A percentile compares a stretch with the other conserved stretches of the same genome.
These are phyloP conservation scores for Aspergillus alliaceus DNA, from an alignment of 2,329 filamentous ascomycete species.

Conservation along the genomic window DNA sequence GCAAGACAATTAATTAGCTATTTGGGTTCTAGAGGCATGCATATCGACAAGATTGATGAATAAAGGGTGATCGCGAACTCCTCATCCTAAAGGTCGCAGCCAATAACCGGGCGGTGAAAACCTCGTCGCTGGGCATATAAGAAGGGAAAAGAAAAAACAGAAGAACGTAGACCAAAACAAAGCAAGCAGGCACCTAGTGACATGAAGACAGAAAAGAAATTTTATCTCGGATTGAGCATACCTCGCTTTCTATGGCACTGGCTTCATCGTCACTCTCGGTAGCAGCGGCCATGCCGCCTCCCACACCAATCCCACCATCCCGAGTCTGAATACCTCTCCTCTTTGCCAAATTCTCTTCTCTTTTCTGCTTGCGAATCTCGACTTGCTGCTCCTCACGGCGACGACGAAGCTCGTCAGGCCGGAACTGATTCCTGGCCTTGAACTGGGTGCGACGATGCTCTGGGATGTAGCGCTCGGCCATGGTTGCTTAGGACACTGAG, in stretches of 20 bases:
- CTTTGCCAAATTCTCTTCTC: constrained; percentile 98
- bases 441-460: constrained; percentile 99
- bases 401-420: constrained; percentile 96
- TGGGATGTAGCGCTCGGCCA: constrained; percentile 99
- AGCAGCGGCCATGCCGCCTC: constrained; percentile 72
- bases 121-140: constrained; percentile 20
- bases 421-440: constrained; percentile 99
- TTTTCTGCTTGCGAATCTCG: constrained; percentile 97
- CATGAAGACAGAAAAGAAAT: constrained; percentile 21
- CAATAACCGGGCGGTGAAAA: constrained; percentile 38
- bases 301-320: constrained; percentile 60
- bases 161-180: neutral
- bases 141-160: constrained; percentile 2
- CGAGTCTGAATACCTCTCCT: constrained; percentile 86
- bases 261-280: constrained; percentile 98
- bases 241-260: constrained; percentile 92
- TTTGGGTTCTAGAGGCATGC: constrained; percentile 1
- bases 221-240: constrained; percentile 50
- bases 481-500: constrained; percentile 50
- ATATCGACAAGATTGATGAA: neutral
- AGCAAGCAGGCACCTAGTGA: neutral
- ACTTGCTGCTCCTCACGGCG: constrained; percentile 99
- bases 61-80: constrained; percentile 2
- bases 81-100: neutral
- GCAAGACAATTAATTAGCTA: constrained; percentile 25